Evolutionary conservation across 331 rosid genomes (phyloP), one percentile per base, ranked within the genome.

Genomic region (Ulmus americana): DNA sequence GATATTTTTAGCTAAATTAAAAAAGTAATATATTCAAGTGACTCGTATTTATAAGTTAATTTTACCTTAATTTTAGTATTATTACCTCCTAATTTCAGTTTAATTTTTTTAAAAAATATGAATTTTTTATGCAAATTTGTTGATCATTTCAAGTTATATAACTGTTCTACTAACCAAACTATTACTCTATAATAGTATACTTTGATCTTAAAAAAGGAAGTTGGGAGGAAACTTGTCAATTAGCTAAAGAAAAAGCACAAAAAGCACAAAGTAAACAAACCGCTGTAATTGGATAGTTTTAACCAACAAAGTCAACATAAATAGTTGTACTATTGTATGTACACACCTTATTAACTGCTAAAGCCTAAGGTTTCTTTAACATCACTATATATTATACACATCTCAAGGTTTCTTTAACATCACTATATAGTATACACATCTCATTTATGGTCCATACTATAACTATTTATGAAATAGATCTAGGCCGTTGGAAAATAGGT

Each of bases 401-500:
- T 65, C 70, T 39, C 70, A 65, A 22, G 35, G 2, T 22, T 22
- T 22, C 46, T 56, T 68, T 13, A 50, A 59, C 61, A 35, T 20
- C 22, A 20, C 22, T 20, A 20, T 20, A 20, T 20, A 20, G 1
- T 35, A 10, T 52, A 18, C 49, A 40, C 41, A 53, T 65, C 70
- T 39, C 70, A 65, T 18, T 65, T 42, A 65, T 52, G 39, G 40
- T 65, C 44, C 57, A 35, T 45, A 13, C 10, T 56, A 35, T 12
- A 20, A 64, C 40, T 52, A 77, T 77, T 74, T 70, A 73, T 77
- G 65, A 59, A 74, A 66, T 56, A 15, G 70, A 77, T 81, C 68
- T 70, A 74, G 49, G 59, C 55, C 35, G 63, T 50, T 58, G 42
- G 54, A 53, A 53, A 5, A 38, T 56, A 45, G 28, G 49, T 57